Evolutionary conservation across 805 yeast species (phyloP).

Genomic region (Scheffersomyces coipomensis): DNA sequence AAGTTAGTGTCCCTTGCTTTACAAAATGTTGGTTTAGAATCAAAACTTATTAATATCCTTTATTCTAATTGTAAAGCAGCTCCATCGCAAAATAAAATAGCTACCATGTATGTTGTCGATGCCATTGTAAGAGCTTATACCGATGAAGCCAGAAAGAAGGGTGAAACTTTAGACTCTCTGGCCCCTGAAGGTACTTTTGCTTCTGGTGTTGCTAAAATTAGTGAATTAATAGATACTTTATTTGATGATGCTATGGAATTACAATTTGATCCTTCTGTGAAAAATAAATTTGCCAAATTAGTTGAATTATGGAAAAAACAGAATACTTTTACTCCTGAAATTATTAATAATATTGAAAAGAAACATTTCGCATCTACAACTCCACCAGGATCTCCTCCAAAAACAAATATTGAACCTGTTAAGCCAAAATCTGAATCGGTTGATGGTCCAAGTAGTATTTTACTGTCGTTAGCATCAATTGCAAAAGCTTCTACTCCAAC

Average conservation of each 20-base stretch:
- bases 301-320: slow-evolving; percentile 92
- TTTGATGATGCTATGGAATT: slow-evolving; percentile 62
- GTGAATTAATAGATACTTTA: slow-evolving; percentile 61
- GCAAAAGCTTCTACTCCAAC: slow-evolving; percentile 34
- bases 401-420: slow-evolving; percentile 20
- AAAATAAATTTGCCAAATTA: slow-evolving; percentile 75
- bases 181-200: slow-evolving; percentile 73
- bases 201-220: slow-evolving; percentile 66
- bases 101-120: slow-evolving; percentile 87
- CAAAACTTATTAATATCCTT: slow-evolving; percentile 56
- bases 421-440: slow-evolving; percentile 13
- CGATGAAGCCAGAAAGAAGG: slow-evolving; percentile 65
- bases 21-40: slow-evolving; percentile 57
- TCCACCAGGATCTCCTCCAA: slow-evolving; percentile 65
- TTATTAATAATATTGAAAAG: slow-evolving; percentile 53
- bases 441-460: slow-evolving; percentile 56
- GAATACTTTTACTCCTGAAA: slow-evolving; percentile 64
- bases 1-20: slow-evolving; percentile 77
- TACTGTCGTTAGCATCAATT: slow-evolving; percentile 68
- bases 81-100: slow-evolving; percentile 81
- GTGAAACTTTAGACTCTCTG: slow-evolving; percentile 43
- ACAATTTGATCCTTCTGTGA: slow-evolving; percentile 50
- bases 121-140: slow-evolving; percentile 84
- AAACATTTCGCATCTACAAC: slow-evolving; percentile 65
- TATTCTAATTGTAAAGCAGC: slow-evolving; percentile 68